Percentiles rank a stretch among this genome's conserved stretches.
Conservation (phyloP, 345 rosid genomes). For the Hypericum perforatum region DNA sequence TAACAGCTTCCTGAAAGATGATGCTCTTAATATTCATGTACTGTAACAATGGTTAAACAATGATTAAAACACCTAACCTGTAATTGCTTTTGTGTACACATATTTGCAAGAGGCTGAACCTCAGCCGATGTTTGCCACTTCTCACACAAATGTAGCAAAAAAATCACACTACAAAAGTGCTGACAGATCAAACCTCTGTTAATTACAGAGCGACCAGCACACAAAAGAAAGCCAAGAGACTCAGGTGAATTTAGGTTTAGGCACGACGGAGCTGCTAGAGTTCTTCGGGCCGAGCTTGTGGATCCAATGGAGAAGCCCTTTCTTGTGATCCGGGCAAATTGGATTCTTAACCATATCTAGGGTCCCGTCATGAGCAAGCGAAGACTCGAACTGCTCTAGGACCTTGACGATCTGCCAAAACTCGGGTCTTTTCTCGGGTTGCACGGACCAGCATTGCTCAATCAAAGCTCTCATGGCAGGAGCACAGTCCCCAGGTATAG, state of each 20-base stretch:
- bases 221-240: background rate
- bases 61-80: no score
- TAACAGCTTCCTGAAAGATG: no score
- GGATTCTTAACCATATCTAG: slow-evolving; percentile 37
- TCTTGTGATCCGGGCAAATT: slow-evolving; percentile 62
- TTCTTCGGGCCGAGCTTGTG: slow-evolving; percentile 48
- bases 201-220: background rate
- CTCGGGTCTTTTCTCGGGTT: slow-evolving; percentile 88
- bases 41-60: no score
- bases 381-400: slow-evolving; percentile 62
- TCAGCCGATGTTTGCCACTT: no score
- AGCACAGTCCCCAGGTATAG: slow-evolving; percentile 57
- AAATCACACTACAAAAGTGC: background rate
- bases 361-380: slow-evolving; percentile 59
- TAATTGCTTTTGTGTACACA: no score
- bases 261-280: background rate
- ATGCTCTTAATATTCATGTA: no score
- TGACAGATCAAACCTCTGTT: background rate
- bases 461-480: slow-evolving; percentile 73
- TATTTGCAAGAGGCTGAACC: no score
- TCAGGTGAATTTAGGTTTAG: slow-evolving; percentile 3
- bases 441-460: slow-evolving; percentile 86
- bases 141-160: no score
- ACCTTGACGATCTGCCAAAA: slow-evolving; percentile 91
- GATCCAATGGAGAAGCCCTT: slow-evolving; percentile 73